Evolutionary conservation across 208 protist genomes (phyloP), one percentile per base, ranked within the genome.

Genomic region (Balamuthia mandrillaris): DNA sequence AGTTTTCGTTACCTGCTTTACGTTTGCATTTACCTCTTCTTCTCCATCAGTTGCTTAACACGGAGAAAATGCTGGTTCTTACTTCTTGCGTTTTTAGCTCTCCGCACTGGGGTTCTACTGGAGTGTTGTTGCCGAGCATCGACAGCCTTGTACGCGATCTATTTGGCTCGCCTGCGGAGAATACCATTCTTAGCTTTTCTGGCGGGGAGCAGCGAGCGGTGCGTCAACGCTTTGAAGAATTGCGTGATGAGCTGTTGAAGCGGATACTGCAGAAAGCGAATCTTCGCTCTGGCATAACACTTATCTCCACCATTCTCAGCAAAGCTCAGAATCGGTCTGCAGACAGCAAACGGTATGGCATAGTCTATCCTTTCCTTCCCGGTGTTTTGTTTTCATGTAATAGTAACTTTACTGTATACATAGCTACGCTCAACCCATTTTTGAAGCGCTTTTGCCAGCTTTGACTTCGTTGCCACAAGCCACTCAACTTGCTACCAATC

Each of bases 21-120:
- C 14, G 33, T 65, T 27, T 24, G 24, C 10, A 10, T 14, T 65
- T 29, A 18, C 14, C 33, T 9, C 58, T 65, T 27, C 33, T 14
- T 39, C 7, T 4, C 7, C 54, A 7, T 18, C 49, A 81, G 72
- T 63, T 24, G 14, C 33, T 81, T 12, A 63, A 44, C 0, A 81
- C 56, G 18, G 72, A 81, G 5, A 12, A 29, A 2, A 5, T 81
- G 45, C 31, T 81, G 51, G 49, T 44, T 7, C 31, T 81, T 16
- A 81, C 72, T 33, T 58, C 47, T 3, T 81, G 72, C 37, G 72
- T 81, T n/a, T 81, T 81, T 39, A 81, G 31, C 10, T 81, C 72
- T 81, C 72, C 72, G 6, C 52, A 75, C 41, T 75, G 65, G 65
- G 45, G 41, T 6, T 63, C 31, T 39, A 63, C 72, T 0, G 72